Base-by-base conservation (phyloP, 2,329 filamentous ascomycete genomes). In the Tolypocladium endophyticum region DNA sequence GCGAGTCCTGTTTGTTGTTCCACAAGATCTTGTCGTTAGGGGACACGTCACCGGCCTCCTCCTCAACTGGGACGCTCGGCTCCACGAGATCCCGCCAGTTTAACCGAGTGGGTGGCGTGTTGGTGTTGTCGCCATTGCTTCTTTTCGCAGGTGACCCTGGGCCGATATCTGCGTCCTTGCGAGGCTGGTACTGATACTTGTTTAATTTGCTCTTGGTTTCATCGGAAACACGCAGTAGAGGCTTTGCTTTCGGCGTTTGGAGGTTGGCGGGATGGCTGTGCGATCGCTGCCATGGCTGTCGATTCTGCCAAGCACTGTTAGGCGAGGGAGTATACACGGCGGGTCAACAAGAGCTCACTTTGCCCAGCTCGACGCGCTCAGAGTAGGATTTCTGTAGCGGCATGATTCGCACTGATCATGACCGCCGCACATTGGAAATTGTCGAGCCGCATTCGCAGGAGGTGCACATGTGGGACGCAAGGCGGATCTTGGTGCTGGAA, bases 21-120 rank as follows among this genome's bases (percentile, higher is more conserved):
- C 86, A 88, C 35, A 81, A 74, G 33, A 88, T 76, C 58, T 79
- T 79, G 56, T 87, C 85, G 63, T 81, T 81, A 3, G 86, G 86
- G 16, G 85, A 87, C 35, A 73, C 70, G 20, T 78, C 74, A 35
- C 74, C 74, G 33, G 75, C 69, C 18, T 80, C 74, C 16, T 79
- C 73, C 57, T 81, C 77, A 41, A 72, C 70, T 23, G 71, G 67
- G 39, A 75, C 73, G 30, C 70, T 69, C 58, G 75, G 74, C 61
- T 79, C 80, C 63, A 84, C 76, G 47, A 87, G 73, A 64, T 87
- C 84, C 59, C 81, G 79, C 78, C 85, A 83, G 54, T 80, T 78
- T 58, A 86, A 69, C 58, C 79, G 78, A 57, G 76, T 79, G 18
- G 77, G 75, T 1, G 83, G 82, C 1, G 83, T 85, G 56, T 64